Evolutionary conservation across 441 rosid genomes (phyloP), one percentile per base, ranked within the genome.

Genomic region (Brassica hybrid): DNA sequence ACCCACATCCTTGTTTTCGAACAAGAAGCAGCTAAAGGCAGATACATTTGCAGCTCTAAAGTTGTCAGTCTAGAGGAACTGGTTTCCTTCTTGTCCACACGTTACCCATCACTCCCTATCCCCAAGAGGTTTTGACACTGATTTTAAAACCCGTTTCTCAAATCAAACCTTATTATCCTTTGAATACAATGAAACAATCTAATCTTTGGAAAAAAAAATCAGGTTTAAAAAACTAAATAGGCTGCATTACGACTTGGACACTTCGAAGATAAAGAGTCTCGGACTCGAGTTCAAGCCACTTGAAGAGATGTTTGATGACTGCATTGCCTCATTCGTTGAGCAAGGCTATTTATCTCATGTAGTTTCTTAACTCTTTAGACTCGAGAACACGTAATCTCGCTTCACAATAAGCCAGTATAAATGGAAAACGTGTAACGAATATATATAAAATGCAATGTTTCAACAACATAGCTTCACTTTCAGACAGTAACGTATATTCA

Each of bases 221-320:
- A 54, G 59, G 59, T 90, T 71, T 30, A 36, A 71, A 85, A 74
- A 80, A 65, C 69, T 84, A 41, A 57, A 80, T 56, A 87, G 94
- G 85, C 89, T 90, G 8, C 76, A 45, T 56, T 92, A 92, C 68
- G 85, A 88, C 58, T 82, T 88, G 18, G 70, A 88, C 78, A 90
- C 94, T 30, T 82, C 88, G 0, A 92, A 89, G 84, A 18, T 94
- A 76, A 61, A 68, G 69, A 81, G 84, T 70, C 85, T 92, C 19
- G 95, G 97, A 25, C 60, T 91, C 71, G 69, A 86, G 83, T 92
- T 90, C 86, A 92, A 87, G 85, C 8, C 91, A 1, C 77, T 88
- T n/a, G 70, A 86, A 57, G 83, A 89, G 60, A 94, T 92, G 98
- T 89, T 94, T 13, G 94, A 91, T 58, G 94, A 94, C 71, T 87